Conservation (phyloP, 192 early-diverging fungal species). For the Dissophora ornata region DNA sequence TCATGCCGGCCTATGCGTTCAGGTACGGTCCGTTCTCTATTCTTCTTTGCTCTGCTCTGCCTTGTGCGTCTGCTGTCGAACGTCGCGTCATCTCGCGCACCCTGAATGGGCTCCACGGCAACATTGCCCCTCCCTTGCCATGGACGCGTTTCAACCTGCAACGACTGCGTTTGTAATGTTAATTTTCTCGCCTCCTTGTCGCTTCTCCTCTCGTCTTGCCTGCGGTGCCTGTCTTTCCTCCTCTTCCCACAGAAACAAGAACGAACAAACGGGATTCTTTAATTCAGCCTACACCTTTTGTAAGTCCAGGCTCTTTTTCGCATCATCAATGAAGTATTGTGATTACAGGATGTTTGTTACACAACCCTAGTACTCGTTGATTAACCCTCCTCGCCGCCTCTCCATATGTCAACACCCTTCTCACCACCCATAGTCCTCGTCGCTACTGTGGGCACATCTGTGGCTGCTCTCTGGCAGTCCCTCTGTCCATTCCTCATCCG, state of each 20-base stretch:
- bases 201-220: background rate
- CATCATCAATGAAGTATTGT: too few species aligned
- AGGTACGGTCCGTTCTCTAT: slow-evolving; percentile 12
- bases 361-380: background rate
- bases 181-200: background rate
- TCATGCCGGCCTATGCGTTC: slow-evolving; percentile 50
- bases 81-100: background rate
- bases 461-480: slow-evolving; percentile 42
- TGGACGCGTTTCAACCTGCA: too few species aligned
- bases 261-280: slow-evolving; percentile 5
- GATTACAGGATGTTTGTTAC: slow-evolving; percentile 8
- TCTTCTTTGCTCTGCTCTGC: background rate
- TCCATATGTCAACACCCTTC: background rate
- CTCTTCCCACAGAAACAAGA: slow-evolving; percentile 31
- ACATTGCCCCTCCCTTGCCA: too few species aligned
- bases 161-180: too few species aligned
- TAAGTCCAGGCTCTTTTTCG: slow-evolving; percentile 15
- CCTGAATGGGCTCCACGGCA: too few species aligned
- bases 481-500: slow-evolving; percentile 34
- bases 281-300: slow-evolving; percentile 36
- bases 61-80: background rate
- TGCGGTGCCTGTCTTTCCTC: background rate
- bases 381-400: background rate
- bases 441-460: slow-evolving; percentile 32
- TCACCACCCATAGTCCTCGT: slow-evolving; percentile 26